Conservation (phyloP, 2,329 filamentous ascomycete genomes). For the Aureobasidium pullulans region DNA sequence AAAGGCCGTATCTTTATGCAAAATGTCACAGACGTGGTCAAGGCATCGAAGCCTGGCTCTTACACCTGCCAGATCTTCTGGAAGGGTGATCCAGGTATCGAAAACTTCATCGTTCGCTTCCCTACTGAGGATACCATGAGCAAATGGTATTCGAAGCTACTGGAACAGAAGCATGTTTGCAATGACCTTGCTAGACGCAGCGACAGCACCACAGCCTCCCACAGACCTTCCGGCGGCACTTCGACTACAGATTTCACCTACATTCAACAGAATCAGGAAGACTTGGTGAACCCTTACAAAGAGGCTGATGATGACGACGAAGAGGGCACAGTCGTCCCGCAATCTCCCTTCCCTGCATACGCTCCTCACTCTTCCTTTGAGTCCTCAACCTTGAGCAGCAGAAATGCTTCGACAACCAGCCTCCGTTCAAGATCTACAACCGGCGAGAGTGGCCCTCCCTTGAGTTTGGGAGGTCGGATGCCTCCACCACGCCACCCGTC, state of each 20-base stretch:
- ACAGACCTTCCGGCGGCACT: constrained; percentile 38
- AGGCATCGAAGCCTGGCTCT: constrained; percentile 76
- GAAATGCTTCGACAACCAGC: constrained; percentile 67
- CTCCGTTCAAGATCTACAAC: constrained; percentile 71
- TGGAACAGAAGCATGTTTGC: constrained; percentile 16
- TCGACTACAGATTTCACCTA: constrained; percentile 71
- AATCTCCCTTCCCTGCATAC: constrained; percentile 19
- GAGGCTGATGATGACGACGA: constrained; percentile 47
- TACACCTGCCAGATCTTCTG: constrained; percentile 98
- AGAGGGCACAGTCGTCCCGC: constrained; percentile 29
- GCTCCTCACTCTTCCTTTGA: constrained; percentile 41
- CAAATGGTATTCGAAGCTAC: constrained; percentile 57
- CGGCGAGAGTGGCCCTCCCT: constrained; percentile 56
- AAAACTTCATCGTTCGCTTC: constrained; percentile 94
- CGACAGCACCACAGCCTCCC: constrained; percentile 2
- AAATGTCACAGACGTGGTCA: constrained; percentile 93
- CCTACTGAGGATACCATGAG: constrained; percentile 85
- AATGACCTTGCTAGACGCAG: constrained; percentile 8
- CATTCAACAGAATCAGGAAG: constrained; percentile 59
- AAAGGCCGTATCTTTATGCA: constrained; percentile 99
- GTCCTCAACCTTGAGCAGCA: constrained; percentile 37
- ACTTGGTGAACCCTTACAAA: constrained; percentile 73
- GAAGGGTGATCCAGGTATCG: constrained; percentile 92
- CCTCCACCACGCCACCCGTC: constrained; percentile 66
- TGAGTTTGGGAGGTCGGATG: constrained; percentile 21